These are phyloP conservation scores for Lecanicillium sp. DNA, from an alignment of 2,329 filamentous ascomycete species.

Conservation along the genomic window DNA sequence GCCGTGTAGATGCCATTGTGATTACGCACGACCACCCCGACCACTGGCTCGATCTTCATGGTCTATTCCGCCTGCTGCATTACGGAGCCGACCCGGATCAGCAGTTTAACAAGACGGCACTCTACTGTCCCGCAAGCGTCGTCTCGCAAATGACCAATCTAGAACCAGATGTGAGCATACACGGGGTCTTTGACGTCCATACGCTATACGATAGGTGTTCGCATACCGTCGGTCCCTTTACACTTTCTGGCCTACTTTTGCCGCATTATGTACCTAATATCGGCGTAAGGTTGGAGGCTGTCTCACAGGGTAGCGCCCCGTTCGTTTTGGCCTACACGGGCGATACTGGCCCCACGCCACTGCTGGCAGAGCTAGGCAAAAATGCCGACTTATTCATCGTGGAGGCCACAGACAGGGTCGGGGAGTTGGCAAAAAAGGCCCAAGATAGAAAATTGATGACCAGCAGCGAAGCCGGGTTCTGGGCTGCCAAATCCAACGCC, in stretches of 20 bases:
- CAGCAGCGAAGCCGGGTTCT: no score
- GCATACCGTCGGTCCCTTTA: background rate
- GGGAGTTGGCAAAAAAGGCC: background rate
- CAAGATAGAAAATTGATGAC: background rate
- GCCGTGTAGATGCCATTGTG: background rate
- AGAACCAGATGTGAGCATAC: background rate
- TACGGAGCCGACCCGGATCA: background rate
- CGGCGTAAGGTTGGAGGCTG: background rate
- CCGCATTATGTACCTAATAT: slow-evolving; percentile 2
- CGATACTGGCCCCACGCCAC: background rate
- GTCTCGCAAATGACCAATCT: background rate
- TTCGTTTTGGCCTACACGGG: slow-evolving; percentile 1
- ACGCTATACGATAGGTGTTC: background rate
- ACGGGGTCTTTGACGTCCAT: background rate
- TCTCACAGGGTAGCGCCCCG: background rate
- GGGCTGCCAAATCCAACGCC: background rate
- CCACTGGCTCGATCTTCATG: slow-evolving; percentile 4
- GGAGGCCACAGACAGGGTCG: slow-evolving; percentile 1
- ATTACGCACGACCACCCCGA: slow-evolving; percentile 4
- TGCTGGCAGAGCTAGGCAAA: background rate
- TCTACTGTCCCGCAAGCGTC: background rate
- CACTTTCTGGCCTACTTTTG: background rate
- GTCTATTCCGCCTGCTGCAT: slow-evolving; percentile 1
- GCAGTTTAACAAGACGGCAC: background rate
- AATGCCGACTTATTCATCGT: background rate